phyloP scores from a whole-genome alignment of 192 early-diverging fungal species.

The Phycomyces nitens region DNA sequence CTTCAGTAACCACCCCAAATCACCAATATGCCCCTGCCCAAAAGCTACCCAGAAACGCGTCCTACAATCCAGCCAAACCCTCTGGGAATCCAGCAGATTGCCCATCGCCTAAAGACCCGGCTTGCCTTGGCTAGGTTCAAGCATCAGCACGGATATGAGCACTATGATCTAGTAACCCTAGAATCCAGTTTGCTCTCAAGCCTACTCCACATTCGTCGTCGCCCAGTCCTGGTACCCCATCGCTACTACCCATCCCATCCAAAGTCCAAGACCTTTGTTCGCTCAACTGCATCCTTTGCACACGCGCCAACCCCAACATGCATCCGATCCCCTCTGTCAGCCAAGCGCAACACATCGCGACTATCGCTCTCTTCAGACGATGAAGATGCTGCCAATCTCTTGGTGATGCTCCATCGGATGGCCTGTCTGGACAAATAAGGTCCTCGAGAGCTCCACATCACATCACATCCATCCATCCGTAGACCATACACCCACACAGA shows the following conservation, averaged over 20 bases:
- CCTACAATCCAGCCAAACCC: neutral
- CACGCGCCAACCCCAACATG: neutral
- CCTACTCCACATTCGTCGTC: neutral
- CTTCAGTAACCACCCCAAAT: neutral
- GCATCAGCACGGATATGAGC: constrained; percentile 29
- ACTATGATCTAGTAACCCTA: constrained; percentile 17
- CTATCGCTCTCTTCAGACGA: constrained; percentile 10
- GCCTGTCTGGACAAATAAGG: neutral
- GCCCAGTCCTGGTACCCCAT: neutral
- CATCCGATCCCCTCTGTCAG: constrained; percentile 8
- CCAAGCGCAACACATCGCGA: constrained; percentile 17
- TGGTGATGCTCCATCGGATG: constrained; percentile 30
- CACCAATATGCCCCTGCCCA: neutral
- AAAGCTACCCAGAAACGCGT: neutral
- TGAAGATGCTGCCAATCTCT: constrained; percentile 27
- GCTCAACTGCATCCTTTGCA: neutral
- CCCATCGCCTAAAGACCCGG: constrained; percentile 25
- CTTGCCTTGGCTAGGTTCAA: constrained; percentile 30
- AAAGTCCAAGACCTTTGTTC: neutral
- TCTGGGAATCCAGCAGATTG: constrained; percentile 11
- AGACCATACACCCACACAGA: too few relatives aligned
- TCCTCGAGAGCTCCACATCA: neutral
- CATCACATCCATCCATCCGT: too few relatives aligned
- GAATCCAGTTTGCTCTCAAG: constrained; percentile 6
- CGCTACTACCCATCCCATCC: constrained; percentile 19